Percentiles rank a stretch among this genome's conserved stretches.
phyloP scores from a whole-genome alignment of 1,284 basidiomycete species.

The Bjerkandera adusta region DNA sequence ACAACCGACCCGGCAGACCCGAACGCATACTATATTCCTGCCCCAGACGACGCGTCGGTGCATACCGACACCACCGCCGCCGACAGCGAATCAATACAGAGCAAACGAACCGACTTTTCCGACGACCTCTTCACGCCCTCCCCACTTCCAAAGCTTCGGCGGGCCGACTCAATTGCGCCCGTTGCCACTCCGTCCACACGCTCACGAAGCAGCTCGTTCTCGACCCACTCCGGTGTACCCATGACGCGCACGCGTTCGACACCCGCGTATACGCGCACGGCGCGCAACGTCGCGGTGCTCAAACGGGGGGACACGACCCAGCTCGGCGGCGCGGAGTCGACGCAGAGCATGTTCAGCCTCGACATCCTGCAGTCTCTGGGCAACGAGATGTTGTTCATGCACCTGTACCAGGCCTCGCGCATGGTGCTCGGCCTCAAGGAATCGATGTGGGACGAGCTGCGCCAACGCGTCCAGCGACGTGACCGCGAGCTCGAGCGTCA shows the following conservation, averaged over 20 bases:
- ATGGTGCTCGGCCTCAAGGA: constrained; percentile 67
- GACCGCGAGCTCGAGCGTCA: constrained; percentile 48
- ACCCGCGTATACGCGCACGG: constrained; percentile 9
- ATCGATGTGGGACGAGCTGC: constrained; percentile 76
- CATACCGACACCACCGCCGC: not conserved
- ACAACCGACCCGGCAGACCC: constrained; percentile 15
- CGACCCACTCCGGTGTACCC: not conserved
- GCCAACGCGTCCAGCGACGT: constrained; percentile 52
- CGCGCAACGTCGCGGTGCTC: constrained; percentile 17
- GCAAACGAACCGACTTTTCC: not conserved
- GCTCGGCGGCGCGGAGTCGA: constrained; percentile 15
- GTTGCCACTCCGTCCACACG: too few relatives aligned
- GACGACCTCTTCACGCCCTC: not conserved
- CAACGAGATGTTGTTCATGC: constrained; percentile 66
- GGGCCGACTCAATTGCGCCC: too few relatives aligned
- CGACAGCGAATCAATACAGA: not conserved
- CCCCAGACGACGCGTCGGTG: not conserved
- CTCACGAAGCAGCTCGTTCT: constrained; percentile 1
- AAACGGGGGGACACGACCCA: constrained; percentile 15
- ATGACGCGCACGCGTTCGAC: not conserved
- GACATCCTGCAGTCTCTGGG: constrained; percentile 46
- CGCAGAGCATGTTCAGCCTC: constrained; percentile 36
- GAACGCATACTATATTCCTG: constrained; percentile 7
- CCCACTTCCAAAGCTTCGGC: too few relatives aligned
- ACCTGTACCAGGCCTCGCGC: constrained; percentile 61